Evolutionary conservation across 192 early-diverging fungal species (phyloP), one percentile per base, ranked within the genome.

Genomic region (Globomyces pollinis-pini): DNA sequence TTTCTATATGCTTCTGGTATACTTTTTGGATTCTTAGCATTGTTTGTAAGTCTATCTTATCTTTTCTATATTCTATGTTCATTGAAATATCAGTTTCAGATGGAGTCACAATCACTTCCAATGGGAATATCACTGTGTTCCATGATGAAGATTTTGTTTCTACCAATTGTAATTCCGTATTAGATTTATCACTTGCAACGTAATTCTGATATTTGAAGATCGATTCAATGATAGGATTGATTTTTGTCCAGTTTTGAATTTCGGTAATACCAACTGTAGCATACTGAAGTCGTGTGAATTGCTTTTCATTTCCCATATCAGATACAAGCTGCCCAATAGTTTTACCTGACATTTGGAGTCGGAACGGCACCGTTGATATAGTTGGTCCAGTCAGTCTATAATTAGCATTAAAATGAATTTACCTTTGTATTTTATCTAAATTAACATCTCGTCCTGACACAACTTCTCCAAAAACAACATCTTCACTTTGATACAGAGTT

Each of bases 121-220:
- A n/a, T n/a, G n/a, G n/a, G n/a, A n/a, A n/a, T n/a, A n/a, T n/a
- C n/a, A n/a, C n/a, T n/a, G n/a, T n/a, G n/a, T n/a, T n/a, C n/a
- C n/a, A n/a, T n/a, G n/a, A n/a, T n/a, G n/a, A n/a, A n/a, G n/a
- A n/a, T n/a, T n/a, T n/a, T n/a, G n/a, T n/a, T n/a, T n/a, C n/a
- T n/a, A n/a, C n/a, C n/a, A n/a, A n/a, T n/a, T n/a, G n/a, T n/a
- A n/a, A n/a, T n/a, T n/a, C n/a, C n/a, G n/a, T n/a, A n/a, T n/a
- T n/a, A n/a, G n/a, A n/a, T n/a, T n/a, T n/a, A n/a, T n/a, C n/a
- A n/a, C n/a, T n/a, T n/a, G n/a, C n/a, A n/a, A n/a, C n/a, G n/a
- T n/a, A n/a, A 16, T 54, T 54, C 33, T 54, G 52, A 34, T 32
- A 54, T 7, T 32, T 31, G 33, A 54, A 54, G 7, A 54, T 9